Evolutionary conservation across 2,329 filamentous ascomycete genomes (phyloP), one percentile per base, ranked within the genome.

Genomic region (Neonectria coccinea): DNA sequence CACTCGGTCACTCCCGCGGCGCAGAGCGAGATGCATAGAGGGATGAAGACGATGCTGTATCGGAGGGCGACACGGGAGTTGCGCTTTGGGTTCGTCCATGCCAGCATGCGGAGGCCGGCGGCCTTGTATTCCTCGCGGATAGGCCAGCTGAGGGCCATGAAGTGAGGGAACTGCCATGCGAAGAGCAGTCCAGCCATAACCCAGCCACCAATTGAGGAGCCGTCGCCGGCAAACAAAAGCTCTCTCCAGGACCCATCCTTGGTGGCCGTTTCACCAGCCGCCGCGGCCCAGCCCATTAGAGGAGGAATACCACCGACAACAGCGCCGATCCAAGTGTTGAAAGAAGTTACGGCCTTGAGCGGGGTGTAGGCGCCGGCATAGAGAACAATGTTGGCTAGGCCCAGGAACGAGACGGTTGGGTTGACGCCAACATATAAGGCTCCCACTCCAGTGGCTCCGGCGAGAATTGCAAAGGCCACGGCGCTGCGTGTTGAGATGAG

Each of bases 151-250:
- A 99, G 85, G 1, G 94, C 91, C 86, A 97, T 98, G 83, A 99
- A 99, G 80, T 99, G 96, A 3, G 96, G 94, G 76, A 99, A 98
- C 77, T 99, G 95, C 96, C 96, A 99, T 12, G 94, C 91, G 70
- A 97, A 97, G 5, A 99, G 83, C 7, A 98, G 81, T 0, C 86
- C 89, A 1, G 93, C 95, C 14, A 97, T 83, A 1, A 98, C 82
- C 96, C 96, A 99, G 4, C 95, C 96, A 5, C 96, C 96, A 11
- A 89, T 81, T 27, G 78, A 88, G 74, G 77, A 90, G 76, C 74
- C 92, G 70, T 88, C 86, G 12, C 76, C 73, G 1, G 85, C 90
- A 61, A 97, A 87, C 0, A 97, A 83, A 42, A 97, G 85, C 75
- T 96, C 93, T 53, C 86, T 85, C 90, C 92, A 96, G 11, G 88